A percentile compares a stretch with the other conserved stretches of the same genome.
phyloP scores from a whole-genome alignment of 306 rosid species.

The Lupinus albus region DNA sequence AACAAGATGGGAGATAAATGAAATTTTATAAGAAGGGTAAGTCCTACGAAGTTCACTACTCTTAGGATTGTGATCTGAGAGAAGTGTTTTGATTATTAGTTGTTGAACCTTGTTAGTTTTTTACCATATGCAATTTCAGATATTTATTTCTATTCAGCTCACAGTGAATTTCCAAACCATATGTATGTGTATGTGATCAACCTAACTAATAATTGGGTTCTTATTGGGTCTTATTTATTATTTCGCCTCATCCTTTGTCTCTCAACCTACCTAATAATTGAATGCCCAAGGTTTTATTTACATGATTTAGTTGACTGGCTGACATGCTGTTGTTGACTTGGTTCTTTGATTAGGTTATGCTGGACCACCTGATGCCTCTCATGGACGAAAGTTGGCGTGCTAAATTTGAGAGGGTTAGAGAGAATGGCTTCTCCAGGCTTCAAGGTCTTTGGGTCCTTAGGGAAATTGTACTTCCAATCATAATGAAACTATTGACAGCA shows the following conservation, averaged over 20 bases:
- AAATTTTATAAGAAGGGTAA: background rate
- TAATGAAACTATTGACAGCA: conserved; percentile 92
- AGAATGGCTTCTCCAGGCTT: conserved; percentile 93
- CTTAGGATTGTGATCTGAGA: background rate
- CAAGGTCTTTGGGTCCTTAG: conserved; percentile 95
- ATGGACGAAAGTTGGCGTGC: conserved; percentile 93
- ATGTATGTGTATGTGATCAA: background rate
- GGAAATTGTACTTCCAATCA: conserved; percentile 91
- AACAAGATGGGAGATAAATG: conserved; percentile 15
- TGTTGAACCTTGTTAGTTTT: too few species aligned
- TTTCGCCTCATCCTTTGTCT: background rate
- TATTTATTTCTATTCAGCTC: conserved; percentile 16
- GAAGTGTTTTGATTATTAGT: background rate
- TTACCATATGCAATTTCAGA: background rate
- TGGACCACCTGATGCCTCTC: conserved; percentile 98
- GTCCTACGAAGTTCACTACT: background rate
- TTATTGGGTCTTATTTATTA: background rate
- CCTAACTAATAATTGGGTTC: conserved; percentile 29
- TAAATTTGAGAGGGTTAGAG: conserved; percentile 94
- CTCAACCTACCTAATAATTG: too few species aligned
- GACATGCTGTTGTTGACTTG: conserved; percentile 38
- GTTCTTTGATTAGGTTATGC: conserved; percentile 68
- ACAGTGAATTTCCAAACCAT: background rate
- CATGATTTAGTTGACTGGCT: conserved; percentile 5
- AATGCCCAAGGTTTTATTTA: too few species aligned